phyloP scores from a whole-genome alignment of 164 flowering plant species.

The Tinospora cordifolia region DNA sequence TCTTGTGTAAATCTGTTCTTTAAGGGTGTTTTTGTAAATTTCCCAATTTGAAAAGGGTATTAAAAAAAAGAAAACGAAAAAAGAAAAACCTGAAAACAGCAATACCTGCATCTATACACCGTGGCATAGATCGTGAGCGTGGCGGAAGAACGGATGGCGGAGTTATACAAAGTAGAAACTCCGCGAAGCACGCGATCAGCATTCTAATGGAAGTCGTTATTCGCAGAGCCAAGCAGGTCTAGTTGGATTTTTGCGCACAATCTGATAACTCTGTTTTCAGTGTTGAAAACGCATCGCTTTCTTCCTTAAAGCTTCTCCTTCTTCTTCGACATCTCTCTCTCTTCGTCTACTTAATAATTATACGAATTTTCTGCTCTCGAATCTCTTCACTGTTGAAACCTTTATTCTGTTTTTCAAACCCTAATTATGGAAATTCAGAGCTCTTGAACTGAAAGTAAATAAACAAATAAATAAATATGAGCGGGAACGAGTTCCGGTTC shows the following conservation, averaged over 20 bases:
- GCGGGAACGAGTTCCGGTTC: constrained; percentile 68
- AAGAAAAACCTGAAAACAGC: too few species aligned
- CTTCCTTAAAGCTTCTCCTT: too few species aligned
- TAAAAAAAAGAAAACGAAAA: too few species aligned
- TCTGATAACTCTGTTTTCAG: too few species aligned
- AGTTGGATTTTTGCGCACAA: too few species aligned
- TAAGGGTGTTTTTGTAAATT: too few species aligned
- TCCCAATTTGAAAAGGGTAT: too few species aligned
- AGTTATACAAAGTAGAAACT: not conserved
- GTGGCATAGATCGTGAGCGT: too few species aligned
- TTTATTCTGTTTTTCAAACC: not conserved
- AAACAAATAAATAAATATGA: constrained; percentile 21
- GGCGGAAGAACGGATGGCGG: too few species aligned
- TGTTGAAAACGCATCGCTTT: too few species aligned
- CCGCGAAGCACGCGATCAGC: not conserved
- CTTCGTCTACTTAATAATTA: not conserved
- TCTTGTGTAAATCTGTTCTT: too few species aligned
- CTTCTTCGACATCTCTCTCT: not conserved
- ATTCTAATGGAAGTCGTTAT: not conserved
- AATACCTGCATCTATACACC: too few species aligned
- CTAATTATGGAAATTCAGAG: constrained; percentile 10
- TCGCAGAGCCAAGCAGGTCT: not conserved
- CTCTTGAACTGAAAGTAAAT: constrained; percentile 9
- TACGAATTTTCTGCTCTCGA: not conserved
- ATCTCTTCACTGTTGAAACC: not conserved